Conservation (phyloP, 2,329 filamentous ascomycete genomes). For the Colletotrichum zoysiae region DNA sequence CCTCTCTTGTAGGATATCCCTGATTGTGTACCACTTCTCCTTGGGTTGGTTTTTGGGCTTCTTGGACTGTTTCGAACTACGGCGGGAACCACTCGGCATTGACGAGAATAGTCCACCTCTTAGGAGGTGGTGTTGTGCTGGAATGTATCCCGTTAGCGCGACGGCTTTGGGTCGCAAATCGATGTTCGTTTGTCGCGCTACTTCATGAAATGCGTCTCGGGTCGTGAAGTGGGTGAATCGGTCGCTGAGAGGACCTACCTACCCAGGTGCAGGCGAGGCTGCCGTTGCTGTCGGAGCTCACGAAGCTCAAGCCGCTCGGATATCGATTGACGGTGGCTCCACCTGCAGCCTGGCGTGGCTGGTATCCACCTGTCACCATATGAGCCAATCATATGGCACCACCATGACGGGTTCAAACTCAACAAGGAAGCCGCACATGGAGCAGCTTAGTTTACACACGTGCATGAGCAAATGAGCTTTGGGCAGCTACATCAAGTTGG, state of each 20-base stretch:
- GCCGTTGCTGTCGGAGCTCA: conserved; percentile 37
- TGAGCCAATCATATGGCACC: conserved; percentile 19
- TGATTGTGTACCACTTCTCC: conserved; percentile 52
- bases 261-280: conserved; percentile 36
- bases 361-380: not conserved
- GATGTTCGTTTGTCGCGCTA: conserved; percentile 13
- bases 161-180: conserved; percentile 1
- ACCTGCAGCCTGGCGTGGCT: conserved; percentile 40
- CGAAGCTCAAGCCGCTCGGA: conserved; percentile 34
- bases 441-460: conserved; percentile 15
- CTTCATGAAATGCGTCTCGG: not conserved
- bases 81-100: conserved; percentile 38
- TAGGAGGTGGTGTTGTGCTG: conserved; percentile 36
- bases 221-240: not conserved
- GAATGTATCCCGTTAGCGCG: conserved; percentile 6
- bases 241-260: conserved; percentile 34
- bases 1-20: conserved; percentile 53
- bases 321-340: conserved; percentile 26
- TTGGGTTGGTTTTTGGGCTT: conserved; percentile 28
- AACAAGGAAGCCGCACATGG: not conserved
- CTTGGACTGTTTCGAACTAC: conserved; percentile 26
- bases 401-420: not conserved
- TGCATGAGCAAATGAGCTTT: not conserved
- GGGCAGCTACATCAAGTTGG: not conserved
- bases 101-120: conserved; percentile 35